Base-by-base conservation (phyloP, 208 protist species). In the Acanthamoeba healyi region DNA sequence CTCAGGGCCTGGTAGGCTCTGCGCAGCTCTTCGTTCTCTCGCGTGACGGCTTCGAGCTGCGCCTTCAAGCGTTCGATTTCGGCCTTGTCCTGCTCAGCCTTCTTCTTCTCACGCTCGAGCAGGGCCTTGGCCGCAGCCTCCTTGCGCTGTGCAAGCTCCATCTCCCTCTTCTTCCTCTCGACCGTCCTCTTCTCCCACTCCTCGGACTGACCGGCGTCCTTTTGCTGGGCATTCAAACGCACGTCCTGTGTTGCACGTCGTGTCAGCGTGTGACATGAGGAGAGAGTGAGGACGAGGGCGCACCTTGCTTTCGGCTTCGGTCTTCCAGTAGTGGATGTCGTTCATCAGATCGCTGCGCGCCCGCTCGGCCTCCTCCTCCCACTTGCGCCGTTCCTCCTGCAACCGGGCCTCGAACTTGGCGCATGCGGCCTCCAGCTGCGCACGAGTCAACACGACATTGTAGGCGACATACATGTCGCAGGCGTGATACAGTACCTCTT, bases 121-220 rank as follows among this genome's bases (percentile, higher is more conserved):
- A 84, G 74, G 26, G 74, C 74, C 46, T 84, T 84, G 74, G 74
- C 74, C 46, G 74, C 74, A 4, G 74, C 38, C 46, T 84, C 74
- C 74, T 84, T 84, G 2, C 74, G 74, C 46, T 49, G 42, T 6
- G 46, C 46, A 6, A 84, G 38, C 46, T 84, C 74, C 74, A 84
- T 58, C 29, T 84, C 74, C 15, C 74, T 9, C 74, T 84, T 51
- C 29, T 26, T 17, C 46, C 74, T 51, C n/a, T 84, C 74, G 26
- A 44, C 32, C 74, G 32, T 84, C 3, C 74, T 2, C 74, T 32
- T 29, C 12, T 84, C 74, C 74, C 74, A 84, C 22, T 84, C 74
- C 74, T 84, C 74, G 9, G 44, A 42, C 19, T 56, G 19, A 26
- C 46, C 74, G 24, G 42, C 38, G 74, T 12, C 74, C n/a, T 58